A percentile compares a stretch with the other conserved stretches of the same genome.
These are phyloP conservation scores for Pseudogymnoascus pannorum DNA, from an alignment of 2,329 filamentous ascomycete species.

Conservation along the genomic window DNA sequence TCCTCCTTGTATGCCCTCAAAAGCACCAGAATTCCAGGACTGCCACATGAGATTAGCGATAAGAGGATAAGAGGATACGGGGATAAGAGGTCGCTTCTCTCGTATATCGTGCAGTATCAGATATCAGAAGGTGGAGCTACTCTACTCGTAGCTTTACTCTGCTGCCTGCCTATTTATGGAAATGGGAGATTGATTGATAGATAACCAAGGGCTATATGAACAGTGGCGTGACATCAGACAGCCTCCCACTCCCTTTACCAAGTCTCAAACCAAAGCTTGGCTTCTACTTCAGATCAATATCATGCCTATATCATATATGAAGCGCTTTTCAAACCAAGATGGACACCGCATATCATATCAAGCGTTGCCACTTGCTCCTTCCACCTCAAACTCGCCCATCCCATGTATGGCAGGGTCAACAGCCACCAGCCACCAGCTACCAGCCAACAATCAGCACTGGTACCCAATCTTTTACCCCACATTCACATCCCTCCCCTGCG, in stretches of 20 bases:
- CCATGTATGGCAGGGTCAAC: background rate
- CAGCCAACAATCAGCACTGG: background rate
- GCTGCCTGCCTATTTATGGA: background rate
- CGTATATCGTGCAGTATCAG: background rate
- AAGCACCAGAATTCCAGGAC: background rate
- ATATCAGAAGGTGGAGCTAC: background rate
- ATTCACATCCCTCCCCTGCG: background rate
- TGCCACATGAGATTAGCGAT: background rate
- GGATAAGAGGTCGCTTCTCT: too few species aligned
- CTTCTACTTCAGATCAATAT: background rate
- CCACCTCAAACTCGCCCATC: background rate
- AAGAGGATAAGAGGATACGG: background rate
- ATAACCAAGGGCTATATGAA: background rate
- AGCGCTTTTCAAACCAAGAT: background rate
- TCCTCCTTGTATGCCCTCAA: background rate
- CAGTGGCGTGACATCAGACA: too few species aligned
- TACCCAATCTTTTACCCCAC: constrained; percentile 4
- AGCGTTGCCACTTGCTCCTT: background rate
- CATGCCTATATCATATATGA: background rate
- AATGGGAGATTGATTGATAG: too few species aligned
- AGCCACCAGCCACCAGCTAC: too few species aligned
- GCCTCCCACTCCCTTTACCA: too few species aligned
- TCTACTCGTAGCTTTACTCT: background rate
- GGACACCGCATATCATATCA: background rate
- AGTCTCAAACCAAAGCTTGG: background rate